A percentile compares a stretch with the other conserved stretches of the same genome.
phyloP scores from a whole-genome alignment of 257 asterid species.

The Nicotiana undulata region DNA sequence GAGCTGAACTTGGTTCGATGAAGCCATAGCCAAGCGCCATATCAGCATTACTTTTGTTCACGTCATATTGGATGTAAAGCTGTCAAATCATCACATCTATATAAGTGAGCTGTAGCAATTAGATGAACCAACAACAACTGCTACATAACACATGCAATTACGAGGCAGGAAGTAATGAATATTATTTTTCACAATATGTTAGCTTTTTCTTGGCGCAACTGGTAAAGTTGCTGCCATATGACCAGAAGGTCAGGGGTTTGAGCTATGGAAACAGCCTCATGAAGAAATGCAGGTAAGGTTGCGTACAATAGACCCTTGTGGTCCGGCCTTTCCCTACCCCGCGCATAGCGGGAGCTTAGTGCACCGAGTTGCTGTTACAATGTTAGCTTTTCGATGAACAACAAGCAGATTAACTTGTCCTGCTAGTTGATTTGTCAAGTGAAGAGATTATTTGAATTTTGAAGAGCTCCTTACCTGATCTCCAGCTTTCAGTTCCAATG shows the following conservation, averaged over 20 bases:
- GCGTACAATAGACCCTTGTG: too few species aligned
- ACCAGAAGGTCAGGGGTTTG: too few species aligned
- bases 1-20: constrained; percentile 46
- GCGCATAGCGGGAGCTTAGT: too few species aligned
- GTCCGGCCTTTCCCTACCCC: too few species aligned
- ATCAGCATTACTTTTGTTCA: constrained; percentile 90
- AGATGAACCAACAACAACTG: not conserved
- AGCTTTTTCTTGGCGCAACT: not conserved
- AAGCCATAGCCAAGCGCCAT: constrained; percentile 96
- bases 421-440: too few species aligned
- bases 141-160: not conserved
- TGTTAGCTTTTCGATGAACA: not conserved
- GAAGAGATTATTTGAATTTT: not conserved
- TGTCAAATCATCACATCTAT: constrained; percentile 24
- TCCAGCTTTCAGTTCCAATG: constrained; percentile 68
- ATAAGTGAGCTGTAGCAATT: not conserved
- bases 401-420: not conserved
- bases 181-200: not conserved
- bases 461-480: constrained; percentile 54
- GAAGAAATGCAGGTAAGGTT: too few species aligned
- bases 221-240: too few species aligned
- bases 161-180: not conserved
- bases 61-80: constrained; percentile 77
- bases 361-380: too few species aligned
- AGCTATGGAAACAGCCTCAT: too few species aligned